phyloP scores from a whole-genome alignment of 1,139 yeast genomes.

The Pichia sp. region DNA sequence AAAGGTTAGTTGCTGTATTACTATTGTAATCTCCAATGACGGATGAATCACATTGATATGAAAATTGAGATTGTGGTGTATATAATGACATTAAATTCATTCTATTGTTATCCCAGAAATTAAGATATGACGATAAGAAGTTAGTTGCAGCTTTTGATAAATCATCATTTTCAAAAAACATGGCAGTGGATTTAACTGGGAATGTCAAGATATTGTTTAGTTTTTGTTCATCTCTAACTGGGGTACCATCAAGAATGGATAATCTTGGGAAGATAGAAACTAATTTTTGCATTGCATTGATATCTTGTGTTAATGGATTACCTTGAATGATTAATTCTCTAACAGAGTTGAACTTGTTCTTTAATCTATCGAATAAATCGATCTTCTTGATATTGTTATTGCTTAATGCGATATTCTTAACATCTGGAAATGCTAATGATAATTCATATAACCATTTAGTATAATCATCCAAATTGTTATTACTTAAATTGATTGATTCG shows the following conservation, averaged over 20 bases:
- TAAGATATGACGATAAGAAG: constrained; percentile 72
- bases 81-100: constrained; percentile 68
- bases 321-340: constrained; percentile 75
- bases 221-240: constrained; percentile 70
- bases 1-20: constrained; percentile 37
- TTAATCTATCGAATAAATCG: constrained; percentile 71
- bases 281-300: constrained; percentile 50
- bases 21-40: constrained; percentile 33
- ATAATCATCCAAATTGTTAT: constrained; percentile 66
- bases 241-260: constrained; percentile 73
- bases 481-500: constrained; percentile 74
- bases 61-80: constrained; percentile 82
- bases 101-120: constrained; percentile 81
- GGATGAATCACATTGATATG: constrained; percentile 57
- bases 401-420: constrained; percentile 77
- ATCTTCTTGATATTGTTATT: constrained; percentile 65
- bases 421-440: constrained; percentile 69
- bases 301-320: constrained; percentile 56
- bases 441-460: constrained; percentile 56
- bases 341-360: constrained; percentile 66
- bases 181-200: constrained; percentile 49
- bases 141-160: constrained; percentile 68
- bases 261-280: constrained; percentile 75
- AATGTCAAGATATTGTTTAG: constrained; percentile 51
- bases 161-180: constrained; percentile 81